Conservation (phyloP, 2,329 filamentous ascomycete genomes). For the Alternaria novae-zelandiae region DNA sequence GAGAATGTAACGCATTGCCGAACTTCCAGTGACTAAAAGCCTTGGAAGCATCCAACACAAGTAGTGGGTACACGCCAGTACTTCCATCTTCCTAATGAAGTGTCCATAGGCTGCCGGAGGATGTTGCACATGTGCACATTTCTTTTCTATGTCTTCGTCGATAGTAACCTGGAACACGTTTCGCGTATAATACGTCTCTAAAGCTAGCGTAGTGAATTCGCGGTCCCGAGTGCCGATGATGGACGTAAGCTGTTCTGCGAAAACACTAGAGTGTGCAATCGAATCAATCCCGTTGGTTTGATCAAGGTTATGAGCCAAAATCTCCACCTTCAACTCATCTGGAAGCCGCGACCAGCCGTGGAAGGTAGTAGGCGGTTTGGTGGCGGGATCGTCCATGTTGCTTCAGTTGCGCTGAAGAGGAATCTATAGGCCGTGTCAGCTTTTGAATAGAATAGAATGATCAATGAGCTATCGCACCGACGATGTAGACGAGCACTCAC, state of each 20-base stretch:
- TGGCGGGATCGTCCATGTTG: neutral
- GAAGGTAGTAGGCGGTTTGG: neutral
- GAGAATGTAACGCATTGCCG: neutral
- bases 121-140: neutral
- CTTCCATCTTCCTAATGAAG: neutral
- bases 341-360: neutral
- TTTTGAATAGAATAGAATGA: neutral
- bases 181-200: neutral
- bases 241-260: neutral
- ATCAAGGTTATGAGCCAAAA: neutral
- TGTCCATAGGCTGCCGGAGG: neutral
- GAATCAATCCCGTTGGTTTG: neutral
- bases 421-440: neutral
- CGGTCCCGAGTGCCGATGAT: neutral
- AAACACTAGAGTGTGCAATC: neutral
- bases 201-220: neutral
- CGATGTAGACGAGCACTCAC: neutral
- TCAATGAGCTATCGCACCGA: neutral
- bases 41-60: neutral
- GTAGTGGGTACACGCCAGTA: neutral
- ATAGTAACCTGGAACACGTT: neutral
- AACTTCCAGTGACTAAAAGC: no score
- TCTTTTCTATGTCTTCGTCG: no score
- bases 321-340: neutral
- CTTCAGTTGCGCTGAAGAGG: neutral